Conservation (phyloP, 805 yeast species). For the Saccharomycopsis capsularis region DNA sequence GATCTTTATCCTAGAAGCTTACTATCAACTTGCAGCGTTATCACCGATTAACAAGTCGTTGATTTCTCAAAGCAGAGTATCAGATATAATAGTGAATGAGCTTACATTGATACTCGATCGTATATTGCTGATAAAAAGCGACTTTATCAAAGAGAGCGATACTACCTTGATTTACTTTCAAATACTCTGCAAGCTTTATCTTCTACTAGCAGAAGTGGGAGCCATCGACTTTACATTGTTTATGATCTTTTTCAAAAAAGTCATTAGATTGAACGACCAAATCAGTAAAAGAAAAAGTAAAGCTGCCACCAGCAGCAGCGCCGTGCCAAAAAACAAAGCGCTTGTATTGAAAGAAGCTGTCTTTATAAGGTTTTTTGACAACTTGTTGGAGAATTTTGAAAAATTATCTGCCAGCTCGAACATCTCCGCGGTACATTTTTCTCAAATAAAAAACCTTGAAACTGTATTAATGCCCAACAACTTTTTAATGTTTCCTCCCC, state of each 20-base stretch:
- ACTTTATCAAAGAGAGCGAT: background rate
- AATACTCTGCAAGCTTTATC: constrained; percentile 9
- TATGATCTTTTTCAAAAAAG: constrained; percentile 5
- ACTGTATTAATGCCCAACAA: constrained; percentile 8
- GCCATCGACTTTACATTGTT: constrained; percentile 9
- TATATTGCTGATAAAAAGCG: background rate
- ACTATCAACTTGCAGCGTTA: constrained; percentile 8
- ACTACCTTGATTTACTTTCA: constrained; percentile 4
- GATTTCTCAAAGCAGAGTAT: constrained; percentile 7
- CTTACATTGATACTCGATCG: constrained; percentile 1
- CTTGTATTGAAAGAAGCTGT: background rate
- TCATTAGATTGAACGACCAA: constrained; percentile 14
- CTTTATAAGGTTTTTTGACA: constrained; percentile 5
- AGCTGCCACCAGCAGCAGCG: background rate
- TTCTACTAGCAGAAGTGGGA: constrained; percentile 15
- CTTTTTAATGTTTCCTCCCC: constrained; percentile 12
- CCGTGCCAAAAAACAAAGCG: no score
- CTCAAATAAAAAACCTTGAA: background rate
- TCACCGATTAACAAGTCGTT: constrained; percentile 13
- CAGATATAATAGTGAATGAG: constrained; percentile 8
- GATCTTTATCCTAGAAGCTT: constrained; percentile 15
- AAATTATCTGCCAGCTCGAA: constrained; percentile 5
- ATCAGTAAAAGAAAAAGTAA: background rate
- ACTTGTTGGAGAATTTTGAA: constrained; percentile 6
- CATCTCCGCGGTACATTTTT: constrained; percentile 12